Evolutionary conservation across 208 protist species (phyloP), one percentile per base, ranked within the genome.

Genomic region (Sergeia podlipaevii): DNA sequence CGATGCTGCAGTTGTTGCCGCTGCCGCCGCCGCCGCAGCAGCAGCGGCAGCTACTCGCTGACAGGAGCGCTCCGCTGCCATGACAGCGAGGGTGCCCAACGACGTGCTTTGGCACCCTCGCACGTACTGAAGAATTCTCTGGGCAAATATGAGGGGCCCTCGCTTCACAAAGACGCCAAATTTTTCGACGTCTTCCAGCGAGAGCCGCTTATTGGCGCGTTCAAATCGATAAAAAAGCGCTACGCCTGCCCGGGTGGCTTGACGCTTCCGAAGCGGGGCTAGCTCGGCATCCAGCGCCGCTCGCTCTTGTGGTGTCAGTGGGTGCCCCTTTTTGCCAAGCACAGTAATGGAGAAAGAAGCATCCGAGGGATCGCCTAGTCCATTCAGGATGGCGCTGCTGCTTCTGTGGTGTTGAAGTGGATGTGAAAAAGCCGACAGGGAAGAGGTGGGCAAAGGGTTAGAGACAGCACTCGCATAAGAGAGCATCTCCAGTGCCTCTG

Each of bases 111-210:
- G 45, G 20, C 45, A 20, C 0, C 20, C 45, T 21, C 34, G 15
- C 8, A 53, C 10, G 60, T 70, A 68, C 11, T 20, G 10, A 11
- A 89, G 34, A 32, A 82, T 46, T 8, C 57, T 59, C 10, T 53
- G 57, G 1, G 71, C 52, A 47, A 84, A 84, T 3, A 26, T 7
- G 10, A 78, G 32, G 3, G 81, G 71, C 1, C 66, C 73, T 1
- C 59, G 51, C 51, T 52, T 51, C 17, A 80, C 65, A 0, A 60
- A 55, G 46, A 74, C 74, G 2, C 67, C 60, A 59, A 89, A 89
- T 61, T 60, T 54, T 33, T 76, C 73, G 26, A 75, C 38, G 38
- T 89, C 81, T 6, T 29, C 21, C 29, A 70, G 24, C 15, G 36
- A 59, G 23, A 89, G 56, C 21, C 46, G 60, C 3, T 58, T 43